Conservation (phyloP, 768 basidiomycete species). For the Wakefieldia striispora region DNA sequence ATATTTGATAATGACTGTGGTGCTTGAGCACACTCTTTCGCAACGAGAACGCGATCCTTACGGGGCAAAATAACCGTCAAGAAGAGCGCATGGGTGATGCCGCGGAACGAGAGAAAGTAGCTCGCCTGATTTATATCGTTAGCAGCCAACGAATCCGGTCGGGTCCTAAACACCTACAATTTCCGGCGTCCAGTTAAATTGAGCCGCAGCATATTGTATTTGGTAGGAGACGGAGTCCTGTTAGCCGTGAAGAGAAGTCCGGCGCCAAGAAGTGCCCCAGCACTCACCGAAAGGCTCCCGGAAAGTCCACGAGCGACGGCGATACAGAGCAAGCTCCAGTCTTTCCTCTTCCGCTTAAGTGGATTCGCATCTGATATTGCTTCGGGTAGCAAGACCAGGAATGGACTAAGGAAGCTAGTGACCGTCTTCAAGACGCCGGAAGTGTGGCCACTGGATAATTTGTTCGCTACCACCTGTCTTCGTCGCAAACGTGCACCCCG, state of each 20-base stretch:
- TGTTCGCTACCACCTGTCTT: slow-evolving; percentile 10
- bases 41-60: slow-evolving; percentile 31
- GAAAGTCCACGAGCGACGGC: slow-evolving; percentile 50
- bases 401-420: slow-evolving; percentile 68
- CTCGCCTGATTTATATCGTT: slow-evolving; percentile 47
- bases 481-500: slow-evolving; percentile 19
- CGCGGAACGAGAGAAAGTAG: slow-evolving; percentile 62
- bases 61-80: slow-evolving; percentile 60
- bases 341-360: slow-evolving; percentile 41
- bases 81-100: slow-evolving; percentile 51
- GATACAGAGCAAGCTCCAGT: slow-evolving; percentile 66
- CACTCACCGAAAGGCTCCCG: slow-evolving; percentile 45
- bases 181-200: slow-evolving; percentile 69
- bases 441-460: neutral
- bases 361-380: slow-evolving; percentile 34
- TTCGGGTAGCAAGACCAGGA: slow-evolving; percentile 60
- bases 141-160: neutral
- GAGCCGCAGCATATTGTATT: slow-evolving; percentile 61
- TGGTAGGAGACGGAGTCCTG: slow-evolving; percentile 58
- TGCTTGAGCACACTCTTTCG: neutral
- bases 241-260: neutral
- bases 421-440: slow-evolving; percentile 37
- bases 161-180: slow-evolving; percentile 38
- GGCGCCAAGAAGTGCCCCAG: neutral
- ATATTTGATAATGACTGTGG: slow-evolving; percentile 53